Evolutionary conservation across 176 grass and related monocot species (phyloP).

Genomic region (Oryza australiensis): DNA sequence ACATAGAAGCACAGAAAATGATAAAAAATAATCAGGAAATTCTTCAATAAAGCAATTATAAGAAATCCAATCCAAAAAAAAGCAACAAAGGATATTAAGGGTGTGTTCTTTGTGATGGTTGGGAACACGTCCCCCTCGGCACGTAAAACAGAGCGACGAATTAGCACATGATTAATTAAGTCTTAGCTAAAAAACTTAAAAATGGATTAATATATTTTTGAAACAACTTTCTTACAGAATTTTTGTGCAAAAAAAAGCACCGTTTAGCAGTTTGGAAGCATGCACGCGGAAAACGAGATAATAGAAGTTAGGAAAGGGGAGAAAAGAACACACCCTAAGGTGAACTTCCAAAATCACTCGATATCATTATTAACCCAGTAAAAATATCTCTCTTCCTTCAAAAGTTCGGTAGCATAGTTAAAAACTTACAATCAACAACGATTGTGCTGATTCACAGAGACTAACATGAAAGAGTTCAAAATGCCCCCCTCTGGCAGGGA

Average conservation of each 20-base stretch:
- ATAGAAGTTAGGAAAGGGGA: too few relatives aligned
- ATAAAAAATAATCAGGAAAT: background rate
- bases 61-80: background rate
- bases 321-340: background rate
- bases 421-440: background rate
- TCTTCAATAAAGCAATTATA: background rate
- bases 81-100: background rate
- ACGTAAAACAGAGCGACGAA: too few relatives aligned
- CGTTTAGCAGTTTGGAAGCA: too few relatives aligned
- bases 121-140: too few relatives aligned
- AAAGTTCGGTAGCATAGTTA: slow-evolving; percentile 1
- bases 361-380: slow-evolving; percentile 4
- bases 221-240: too few relatives aligned
- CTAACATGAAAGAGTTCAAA: background rate
- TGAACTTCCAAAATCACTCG: background rate
- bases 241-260: too few relatives aligned
- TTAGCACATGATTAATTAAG: too few relatives aligned
- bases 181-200: too few relatives aligned
- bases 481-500: background rate
- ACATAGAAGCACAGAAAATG: background rate
- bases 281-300: too few relatives aligned
- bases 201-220: too few relatives aligned
- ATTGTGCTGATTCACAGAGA: background rate
- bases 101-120: too few relatives aligned
- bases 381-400: background rate